Percentiles rank a stretch among this genome's conserved stretches.
phyloP scores from a whole-genome alignment of 768 basidiomycete species.

The Phallus indusiatus region DNA sequence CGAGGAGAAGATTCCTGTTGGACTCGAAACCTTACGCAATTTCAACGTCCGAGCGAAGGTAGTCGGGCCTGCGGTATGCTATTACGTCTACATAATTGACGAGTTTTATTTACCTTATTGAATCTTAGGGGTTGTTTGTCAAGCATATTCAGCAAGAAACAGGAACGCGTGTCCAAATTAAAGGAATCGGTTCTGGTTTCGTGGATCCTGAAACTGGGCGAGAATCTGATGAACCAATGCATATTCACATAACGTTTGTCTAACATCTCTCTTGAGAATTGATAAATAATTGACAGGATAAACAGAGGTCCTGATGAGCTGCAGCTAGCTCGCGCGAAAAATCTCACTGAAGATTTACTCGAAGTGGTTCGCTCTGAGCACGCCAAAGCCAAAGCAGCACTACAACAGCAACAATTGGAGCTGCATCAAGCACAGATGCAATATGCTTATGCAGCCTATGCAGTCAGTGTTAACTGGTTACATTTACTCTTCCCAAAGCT shows the following conservation, averaged over 20 bases:
- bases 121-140: slow-evolving; percentile 81
- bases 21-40: slow-evolving; percentile 83
- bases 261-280: not conserved
- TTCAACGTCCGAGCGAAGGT: slow-evolving; percentile 98
- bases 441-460: slow-evolving; percentile 60
- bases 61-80: slow-evolving; percentile 80
- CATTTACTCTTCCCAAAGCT: slow-evolving; percentile 1
- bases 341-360: slow-evolving; percentile 80
- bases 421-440: slow-evolving; percentile 76
- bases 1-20: slow-evolving; percentile 88
- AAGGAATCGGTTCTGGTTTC: slow-evolving; percentile 90
- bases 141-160: slow-evolving; percentile 98
- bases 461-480: slow-evolving; percentile 33
- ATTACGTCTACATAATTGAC: not conserved
- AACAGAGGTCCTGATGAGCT: slow-evolving; percentile 73
- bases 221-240: slow-evolving; percentile 85
- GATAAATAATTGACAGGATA: not conserved
- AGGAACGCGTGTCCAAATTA: slow-evolving; percentile 92
- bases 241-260: slow-evolving; percentile 82
- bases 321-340: slow-evolving; percentile 80
- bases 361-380: slow-evolving; percentile 85
- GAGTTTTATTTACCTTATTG: not conserved
- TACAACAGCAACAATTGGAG: slow-evolving; percentile 78
- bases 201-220: slow-evolving; percentile 84
- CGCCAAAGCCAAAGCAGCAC: slow-evolving; percentile 57